Percentiles rank a stretch among this genome's conserved stretches.
Conservation (phyloP, 331 rosid species). For the Cydonia oblonga region DNA sequence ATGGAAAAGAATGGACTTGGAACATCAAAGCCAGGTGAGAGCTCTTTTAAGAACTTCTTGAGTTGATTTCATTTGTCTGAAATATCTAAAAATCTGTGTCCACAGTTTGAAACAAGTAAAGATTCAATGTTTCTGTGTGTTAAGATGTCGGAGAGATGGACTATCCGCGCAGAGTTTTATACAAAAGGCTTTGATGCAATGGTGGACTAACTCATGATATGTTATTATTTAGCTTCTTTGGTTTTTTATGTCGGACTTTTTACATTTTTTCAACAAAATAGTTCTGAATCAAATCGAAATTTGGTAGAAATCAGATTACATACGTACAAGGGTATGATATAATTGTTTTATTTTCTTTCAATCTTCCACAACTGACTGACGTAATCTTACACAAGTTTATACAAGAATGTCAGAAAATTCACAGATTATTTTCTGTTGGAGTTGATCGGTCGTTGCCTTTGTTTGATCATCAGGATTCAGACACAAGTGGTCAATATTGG, state of each 20-base stretch:
- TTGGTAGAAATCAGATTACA: background rate
- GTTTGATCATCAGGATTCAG: conserved; percentile 24
- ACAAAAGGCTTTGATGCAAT: too few species aligned
- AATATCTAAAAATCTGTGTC: background rate
- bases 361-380: too few species aligned
- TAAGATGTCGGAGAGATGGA: too few species aligned
- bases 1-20: conserved; percentile 36
- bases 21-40: conserved; percentile 24
- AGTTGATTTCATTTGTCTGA: background rate
- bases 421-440: background rate
- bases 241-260: too few species aligned
- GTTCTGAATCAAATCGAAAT: background rate
- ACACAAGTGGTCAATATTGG: conserved; percentile 18
- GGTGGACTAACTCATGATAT: too few species aligned
- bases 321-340: background rate
- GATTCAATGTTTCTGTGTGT: background rate
- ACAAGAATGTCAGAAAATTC: background rate
- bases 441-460: background rate
- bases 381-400: background rate
- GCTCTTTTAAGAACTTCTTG: background rate
- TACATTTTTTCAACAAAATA: background rate
- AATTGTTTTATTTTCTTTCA: background rate
- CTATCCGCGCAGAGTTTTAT: too few species aligned
- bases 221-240: too few species aligned
- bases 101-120: background rate